Percentiles rank a stretch among this genome's conserved stretches.
Evolutionary conservation across 495 filamentous ascomycete species (phyloP).

Genomic region (Hypomontagnella monticulosa): DNA sequence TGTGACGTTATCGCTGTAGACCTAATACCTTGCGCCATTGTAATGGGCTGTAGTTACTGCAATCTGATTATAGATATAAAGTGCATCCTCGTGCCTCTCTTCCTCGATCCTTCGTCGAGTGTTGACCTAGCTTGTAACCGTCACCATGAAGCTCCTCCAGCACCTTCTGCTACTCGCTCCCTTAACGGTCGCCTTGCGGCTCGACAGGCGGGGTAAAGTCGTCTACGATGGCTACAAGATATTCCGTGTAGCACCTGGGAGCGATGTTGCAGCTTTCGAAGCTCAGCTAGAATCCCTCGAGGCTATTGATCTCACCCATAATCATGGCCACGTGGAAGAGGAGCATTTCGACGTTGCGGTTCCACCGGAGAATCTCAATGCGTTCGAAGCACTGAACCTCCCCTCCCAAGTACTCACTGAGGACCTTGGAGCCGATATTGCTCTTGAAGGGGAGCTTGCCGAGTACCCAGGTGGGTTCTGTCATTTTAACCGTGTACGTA

Average conservation of each 20-base stretch:
- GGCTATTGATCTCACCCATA: slow-evolving; percentile 45
- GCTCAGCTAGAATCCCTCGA: slow-evolving; percentile 47
- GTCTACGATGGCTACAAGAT: slow-evolving; percentile 59
- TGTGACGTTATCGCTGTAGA: slow-evolving; percentile 5
- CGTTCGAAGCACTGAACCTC: slow-evolving; percentile 51
- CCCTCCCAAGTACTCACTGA: slow-evolving; percentile 54
- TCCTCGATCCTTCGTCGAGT: neutral
- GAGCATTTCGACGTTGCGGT: slow-evolving; percentile 55
- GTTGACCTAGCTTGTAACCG: slow-evolving; percentile 4
- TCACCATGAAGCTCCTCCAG: slow-evolving; percentile 41
- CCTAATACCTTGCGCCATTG: neutral
- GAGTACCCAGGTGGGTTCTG: slow-evolving; percentile 40
- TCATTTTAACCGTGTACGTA: neutral
- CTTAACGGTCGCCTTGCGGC: slow-evolving; percentile 27
- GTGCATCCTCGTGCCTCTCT: neutral
- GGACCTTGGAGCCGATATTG: slow-evolving; percentile 58
- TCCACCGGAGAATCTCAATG: slow-evolving; percentile 50
- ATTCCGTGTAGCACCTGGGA: slow-evolving; percentile 46
- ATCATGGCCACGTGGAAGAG: slow-evolving; percentile 40
- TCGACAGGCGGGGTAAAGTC: slow-evolving; percentile 43
- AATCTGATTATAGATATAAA: slow-evolving; percentile 22
- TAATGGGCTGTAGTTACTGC: neutral
- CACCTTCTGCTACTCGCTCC: slow-evolving; percentile 33
- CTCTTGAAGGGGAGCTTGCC: slow-evolving; percentile 49
- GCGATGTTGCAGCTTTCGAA: slow-evolving; percentile 40